Evolutionary conservation across 2,329 filamentous ascomycete species (phyloP).

Genomic region (Rhexocercosporidium sp.): DNA sequence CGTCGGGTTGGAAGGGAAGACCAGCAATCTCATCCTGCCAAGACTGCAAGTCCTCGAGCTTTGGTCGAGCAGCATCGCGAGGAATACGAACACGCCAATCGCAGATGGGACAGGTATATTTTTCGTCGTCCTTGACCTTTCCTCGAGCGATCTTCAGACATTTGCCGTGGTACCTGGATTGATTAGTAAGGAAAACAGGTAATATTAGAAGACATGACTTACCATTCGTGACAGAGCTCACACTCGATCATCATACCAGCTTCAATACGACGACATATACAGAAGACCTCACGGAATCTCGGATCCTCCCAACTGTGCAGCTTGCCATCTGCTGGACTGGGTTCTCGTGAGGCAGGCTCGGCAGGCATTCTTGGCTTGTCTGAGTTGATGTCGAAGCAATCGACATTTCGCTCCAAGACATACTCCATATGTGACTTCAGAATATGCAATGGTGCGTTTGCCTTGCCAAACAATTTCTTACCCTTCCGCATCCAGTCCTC

Average conservation of each 20-base stretch:
- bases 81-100: slow-evolving; percentile 98
- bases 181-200: background rate
- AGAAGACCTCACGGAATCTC: slow-evolving; percentile 82
- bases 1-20: slow-evolving; percentile 93
- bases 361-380: slow-evolving; percentile 90
- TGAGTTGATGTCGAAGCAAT: slow-evolving; percentile 85
- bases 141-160: slow-evolving; percentile 97
- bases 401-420: slow-evolving; percentile 85
- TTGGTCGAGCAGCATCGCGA: slow-evolving; percentile 91
- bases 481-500: slow-evolving; percentile 99
- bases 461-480: slow-evolving; percentile 97
- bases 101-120: slow-evolving; percentile 97
- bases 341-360: slow-evolving; percentile 88
- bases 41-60: slow-evolving; percentile 83
- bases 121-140: slow-evolving; percentile 98
- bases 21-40: slow-evolving; percentile 83
- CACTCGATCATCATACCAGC: slow-evolving; percentile 99
- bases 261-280: slow-evolving; percentile 91
- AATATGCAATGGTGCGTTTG: slow-evolving; percentile 95
- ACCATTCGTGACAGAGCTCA: slow-evolving; percentile 98
- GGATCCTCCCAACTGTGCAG: slow-evolving; percentile 64
- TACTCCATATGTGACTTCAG: slow-evolving; percentile 93
- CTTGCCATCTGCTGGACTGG: slow-evolving; percentile 61
- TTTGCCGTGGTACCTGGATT: slow-evolving; percentile 88
- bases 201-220: slow-evolving; percentile 44